Percentiles rank a stretch among this genome's conserved stretches.
Evolutionary conservation across 192 early-diverging fungal species (phyloP).

Genomic region (Coemansia umbellata): DNA sequence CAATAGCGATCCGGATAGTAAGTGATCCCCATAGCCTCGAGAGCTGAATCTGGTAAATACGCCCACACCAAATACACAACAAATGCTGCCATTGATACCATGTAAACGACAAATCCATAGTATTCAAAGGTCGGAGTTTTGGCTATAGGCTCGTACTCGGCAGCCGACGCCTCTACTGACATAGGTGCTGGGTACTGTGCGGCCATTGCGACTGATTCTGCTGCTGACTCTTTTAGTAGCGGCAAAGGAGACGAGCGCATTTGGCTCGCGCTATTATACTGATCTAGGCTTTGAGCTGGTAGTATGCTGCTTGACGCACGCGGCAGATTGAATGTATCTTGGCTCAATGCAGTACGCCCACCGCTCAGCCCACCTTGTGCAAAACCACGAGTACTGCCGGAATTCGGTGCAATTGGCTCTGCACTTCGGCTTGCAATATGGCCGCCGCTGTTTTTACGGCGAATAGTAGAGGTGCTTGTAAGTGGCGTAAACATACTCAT

Average conservation of each 20-base stretch:
- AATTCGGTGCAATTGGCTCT: not conserved
- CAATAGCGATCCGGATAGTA: slow-evolving; percentile 87
- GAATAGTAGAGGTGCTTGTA: not conserved
- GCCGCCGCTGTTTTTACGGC: not conserved
- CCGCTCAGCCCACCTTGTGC: not conserved
- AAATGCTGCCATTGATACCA: slow-evolving; percentile 71
- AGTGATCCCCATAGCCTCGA: slow-evolving; percentile 67
- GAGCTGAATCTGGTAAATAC: slow-evolving; percentile 71
- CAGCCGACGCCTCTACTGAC: slow-evolving; percentile 14
- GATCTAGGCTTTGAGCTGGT: too few relatives aligned
- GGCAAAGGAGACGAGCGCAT: not conserved
- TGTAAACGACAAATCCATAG: slow-evolving; percentile 85
- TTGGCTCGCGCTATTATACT: not conserved
- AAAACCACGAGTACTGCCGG: not conserved
- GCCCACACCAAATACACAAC: slow-evolving; percentile 81
- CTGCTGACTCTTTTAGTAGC: not conserved
- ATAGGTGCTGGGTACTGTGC: not conserved
- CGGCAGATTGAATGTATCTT: not conserved
- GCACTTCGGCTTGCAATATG: not conserved
- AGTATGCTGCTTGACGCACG: not conserved
- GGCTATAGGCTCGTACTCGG: slow-evolving; percentile 25
- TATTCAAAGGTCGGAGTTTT: slow-evolving; percentile 79
- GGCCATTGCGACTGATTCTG: not conserved
- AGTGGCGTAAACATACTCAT: slow-evolving; percentile 15
- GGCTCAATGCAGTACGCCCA: not conserved